These are phyloP conservation scores for Rhizoctonia solani DNA, from an alignment of 1,284 basidiomycete genomes.

Conservation along the genomic window DNA sequence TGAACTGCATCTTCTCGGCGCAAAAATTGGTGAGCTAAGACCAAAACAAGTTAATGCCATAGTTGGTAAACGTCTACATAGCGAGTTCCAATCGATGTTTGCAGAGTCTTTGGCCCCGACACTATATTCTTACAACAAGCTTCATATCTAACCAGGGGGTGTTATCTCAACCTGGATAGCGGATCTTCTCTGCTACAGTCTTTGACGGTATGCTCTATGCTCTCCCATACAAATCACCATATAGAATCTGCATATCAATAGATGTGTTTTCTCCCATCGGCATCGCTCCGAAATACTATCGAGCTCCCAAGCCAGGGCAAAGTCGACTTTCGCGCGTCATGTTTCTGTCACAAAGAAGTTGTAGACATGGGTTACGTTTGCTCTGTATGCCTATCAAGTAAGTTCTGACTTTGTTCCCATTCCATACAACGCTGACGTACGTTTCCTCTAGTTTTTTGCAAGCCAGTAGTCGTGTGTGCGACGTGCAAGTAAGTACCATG, in stretches of 20 bases:
- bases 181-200: conserved; percentile 86
- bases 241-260: conserved; percentile 45
- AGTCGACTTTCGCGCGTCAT: conserved; percentile 96
- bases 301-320: conserved; percentile 91
- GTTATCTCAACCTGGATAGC: conserved; percentile 83
- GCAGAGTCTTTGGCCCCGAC: conserved; percentile 88
- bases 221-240: neutral
- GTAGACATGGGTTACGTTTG: conserved; percentile 98
- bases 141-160: conserved; percentile 90
- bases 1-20: conserved; percentile 99
- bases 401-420: conserved; percentile 44
- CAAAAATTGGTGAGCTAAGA: conserved; percentile 80
- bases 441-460: conserved; percentile 74
- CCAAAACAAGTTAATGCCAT: neutral
- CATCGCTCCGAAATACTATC: conserved; percentile 74
- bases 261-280: conserved; percentile 91
- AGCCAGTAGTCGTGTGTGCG: conserved; percentile 88
- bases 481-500: conserved; percentile 74
- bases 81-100: conserved; percentile 96
- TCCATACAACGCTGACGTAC: conserved; percentile 6
- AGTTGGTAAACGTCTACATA: conserved; percentile 45
- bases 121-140: conserved; percentile 98
- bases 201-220: conserved; percentile 64
- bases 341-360: conserved; percentile 97
- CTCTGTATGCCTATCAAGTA: conserved; percentile 93